Evolutionary conservation across 257 asterid species (phyloP).

Genomic region (Verbascum thapsus): DNA sequence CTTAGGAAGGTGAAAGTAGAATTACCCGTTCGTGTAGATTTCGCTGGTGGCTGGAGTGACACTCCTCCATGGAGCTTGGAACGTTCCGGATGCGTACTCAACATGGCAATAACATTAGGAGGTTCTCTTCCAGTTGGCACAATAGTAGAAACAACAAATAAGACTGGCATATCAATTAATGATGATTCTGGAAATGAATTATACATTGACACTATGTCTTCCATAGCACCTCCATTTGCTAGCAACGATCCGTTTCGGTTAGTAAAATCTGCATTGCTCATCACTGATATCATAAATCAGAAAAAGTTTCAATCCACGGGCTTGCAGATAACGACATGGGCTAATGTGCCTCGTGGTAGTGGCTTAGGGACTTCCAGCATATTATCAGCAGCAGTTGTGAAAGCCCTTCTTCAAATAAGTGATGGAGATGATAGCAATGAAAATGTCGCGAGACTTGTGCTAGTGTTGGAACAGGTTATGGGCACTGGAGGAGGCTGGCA

Average conservation of each 20-base stretch:
- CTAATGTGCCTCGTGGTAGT: slow-evolving; percentile 95
- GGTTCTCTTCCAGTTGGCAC: slow-evolving; percentile 86
- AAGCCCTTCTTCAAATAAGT: slow-evolving; percentile 80
- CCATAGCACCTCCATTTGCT: slow-evolving; percentile 76
- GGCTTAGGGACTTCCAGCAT: slow-evolving; percentile 99
- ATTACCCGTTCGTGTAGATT: slow-evolving; percentile 94
- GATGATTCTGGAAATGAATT: slow-evolving; percentile 74
- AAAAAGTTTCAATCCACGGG: slow-evolving; percentile 51
- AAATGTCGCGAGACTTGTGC: slow-evolving; percentile 83
- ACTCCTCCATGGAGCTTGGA: slow-evolving; percentile 99
- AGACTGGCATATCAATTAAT: slow-evolving; percentile 46
- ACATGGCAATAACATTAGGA: slow-evolving; percentile 85
- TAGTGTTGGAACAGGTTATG: slow-evolving; percentile 91
- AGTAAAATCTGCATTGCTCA: slow-evolving; percentile 87
- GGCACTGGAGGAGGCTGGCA: slow-evolving; percentile 99
- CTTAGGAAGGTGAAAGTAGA: slow-evolving; percentile 73
- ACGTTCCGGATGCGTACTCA: slow-evolving; percentile 89
- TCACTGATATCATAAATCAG: slow-evolving; percentile 52
- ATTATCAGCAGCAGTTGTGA: slow-evolving; percentile 92
- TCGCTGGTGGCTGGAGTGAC: slow-evolving; percentile 99
- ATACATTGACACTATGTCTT: slow-evolving; percentile 47
- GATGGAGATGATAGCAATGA: slow-evolving; percentile 76
- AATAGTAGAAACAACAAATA: slow-evolving; percentile 59
- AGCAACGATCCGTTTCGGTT: slow-evolving; percentile 80
- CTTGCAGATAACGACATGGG: slow-evolving; percentile 87